These are phyloP conservation scores for Chytriomyces sp. DNA, from an alignment of 192 early-diverging fungal genomes.

Conservation along the genomic window DNA sequence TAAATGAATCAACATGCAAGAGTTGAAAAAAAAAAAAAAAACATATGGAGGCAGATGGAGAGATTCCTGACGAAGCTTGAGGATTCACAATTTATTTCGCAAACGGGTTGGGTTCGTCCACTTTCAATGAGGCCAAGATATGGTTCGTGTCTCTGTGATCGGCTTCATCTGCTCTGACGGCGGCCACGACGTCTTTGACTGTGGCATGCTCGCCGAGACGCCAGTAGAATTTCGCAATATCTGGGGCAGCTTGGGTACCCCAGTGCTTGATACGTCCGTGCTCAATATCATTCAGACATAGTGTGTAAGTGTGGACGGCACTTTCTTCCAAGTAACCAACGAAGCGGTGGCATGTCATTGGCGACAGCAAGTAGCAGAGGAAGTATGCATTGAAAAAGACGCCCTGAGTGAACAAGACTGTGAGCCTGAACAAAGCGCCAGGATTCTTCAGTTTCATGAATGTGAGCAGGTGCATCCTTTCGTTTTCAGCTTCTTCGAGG, in stretches of 20 bases:
- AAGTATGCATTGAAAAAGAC: slow-evolving; percentile 92
- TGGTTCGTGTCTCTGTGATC: slow-evolving; percentile 93
- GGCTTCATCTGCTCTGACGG: slow-evolving; percentile 85
- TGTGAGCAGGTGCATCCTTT: slow-evolving; percentile 66
- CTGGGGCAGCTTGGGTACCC: slow-evolving; percentile 78
- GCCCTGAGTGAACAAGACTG: slow-evolving; percentile 82
- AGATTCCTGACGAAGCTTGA: background rate
- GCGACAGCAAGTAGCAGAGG: slow-evolving; percentile 73
- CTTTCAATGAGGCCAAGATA: slow-evolving; percentile 70
- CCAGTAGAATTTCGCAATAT: slow-evolving; percentile 79
- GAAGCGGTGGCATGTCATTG: slow-evolving; percentile 83
- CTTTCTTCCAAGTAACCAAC: slow-evolving; percentile 93
- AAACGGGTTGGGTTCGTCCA: slow-evolving; percentile 44
- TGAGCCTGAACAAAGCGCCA: slow-evolving; percentile 42
- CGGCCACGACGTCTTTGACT: slow-evolving; percentile 83
- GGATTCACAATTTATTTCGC: background rate
- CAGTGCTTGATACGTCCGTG: slow-evolving; percentile 52
- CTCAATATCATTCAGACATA: slow-evolving; percentile 86
- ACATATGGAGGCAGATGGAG: background rate
- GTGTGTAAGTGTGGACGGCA: slow-evolving; percentile 89
- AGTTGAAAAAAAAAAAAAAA: background rate
- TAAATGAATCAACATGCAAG: background rate
- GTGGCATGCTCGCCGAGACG: slow-evolving; percentile 75
- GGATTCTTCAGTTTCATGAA: slow-evolving; percentile 53
- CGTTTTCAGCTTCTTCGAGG: slow-evolving; percentile 93